phyloP scores from a whole-genome alignment of 148 eudicot species.

The Silene uniflora region DNA sequence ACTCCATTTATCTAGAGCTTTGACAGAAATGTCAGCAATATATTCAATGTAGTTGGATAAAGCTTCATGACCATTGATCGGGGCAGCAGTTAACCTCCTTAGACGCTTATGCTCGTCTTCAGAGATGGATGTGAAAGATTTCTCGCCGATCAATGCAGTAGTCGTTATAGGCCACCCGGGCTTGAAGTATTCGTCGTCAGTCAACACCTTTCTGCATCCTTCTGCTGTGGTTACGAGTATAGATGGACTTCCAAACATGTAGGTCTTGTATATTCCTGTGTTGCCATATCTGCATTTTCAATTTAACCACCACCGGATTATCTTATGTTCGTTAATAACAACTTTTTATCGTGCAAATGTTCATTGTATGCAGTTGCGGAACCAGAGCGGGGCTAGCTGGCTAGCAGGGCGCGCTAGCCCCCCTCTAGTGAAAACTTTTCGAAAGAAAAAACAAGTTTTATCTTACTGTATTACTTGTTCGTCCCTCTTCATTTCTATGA shows the following conservation, averaged over 20 bases:
- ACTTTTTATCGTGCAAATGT: too few species aligned
- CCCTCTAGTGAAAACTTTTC: too few species aligned
- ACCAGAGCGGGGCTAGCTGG: too few species aligned
- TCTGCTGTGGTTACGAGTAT: conserved; percentile 68
- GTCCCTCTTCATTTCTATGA: too few species aligned
- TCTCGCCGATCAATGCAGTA: conserved; percentile 54
- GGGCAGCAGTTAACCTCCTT: conserved; percentile 70
- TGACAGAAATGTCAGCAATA: conserved; percentile 53
- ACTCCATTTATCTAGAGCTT: conserved; percentile 60
- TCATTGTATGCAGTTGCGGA: too few species aligned
- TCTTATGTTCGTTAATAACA: background rate
- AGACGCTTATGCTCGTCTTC: conserved; percentile 78
- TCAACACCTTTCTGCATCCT: conserved; percentile 55
- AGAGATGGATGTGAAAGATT: conserved; percentile 62
- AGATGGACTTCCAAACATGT: conserved; percentile 84
- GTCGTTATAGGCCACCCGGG: conserved; percentile 92
- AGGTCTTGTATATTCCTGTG: conserved; percentile 65
- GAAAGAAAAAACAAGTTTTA: too few species aligned
- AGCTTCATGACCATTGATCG: conserved; percentile 85
- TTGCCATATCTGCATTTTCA: conserved; percentile 53
- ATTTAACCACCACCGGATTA: background rate
- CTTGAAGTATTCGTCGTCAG: conserved; percentile 77
- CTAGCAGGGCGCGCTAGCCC: too few species aligned
- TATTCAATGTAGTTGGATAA: conserved; percentile 56
- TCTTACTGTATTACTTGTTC: too few species aligned